Evolutionary conservation across 2,329 filamentous ascomycete species (phyloP), one percentile per base, ranked within the genome.

Genomic region (Lecanicillium sp.): DNA sequence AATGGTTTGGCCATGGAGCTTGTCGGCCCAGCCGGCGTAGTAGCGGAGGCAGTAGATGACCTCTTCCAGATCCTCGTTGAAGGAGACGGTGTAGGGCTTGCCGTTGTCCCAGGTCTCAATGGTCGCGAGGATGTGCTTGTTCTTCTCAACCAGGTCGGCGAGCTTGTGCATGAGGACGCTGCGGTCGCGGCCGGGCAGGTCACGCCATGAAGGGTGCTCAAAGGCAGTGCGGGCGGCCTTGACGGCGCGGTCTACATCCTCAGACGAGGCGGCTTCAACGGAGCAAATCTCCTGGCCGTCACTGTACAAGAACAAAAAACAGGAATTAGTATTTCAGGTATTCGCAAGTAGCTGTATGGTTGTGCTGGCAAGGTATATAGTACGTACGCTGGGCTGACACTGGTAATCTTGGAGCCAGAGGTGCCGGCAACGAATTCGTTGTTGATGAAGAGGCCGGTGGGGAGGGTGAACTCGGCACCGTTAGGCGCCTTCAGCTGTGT

Each of bases 51-150:
- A 60, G 40, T 50, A 51, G 4, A 60, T 50, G 11, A 62, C 61
- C 44, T 66, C 61, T 1, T 56, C 64, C 5, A 88, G 47, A 52
- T 89, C 85, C 37, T 82, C 81, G 30, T 69, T 70, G n/a, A 81
- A 54, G 0, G 84, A 69, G 11, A 81, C 78, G 2, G 61, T 59
- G 58, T 84, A 87, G 2, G 83, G 79, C 42, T 60, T 60, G 56
- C 83, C 86, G 49, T 88, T 89, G 54, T 92, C 86, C 84, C 84
- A 90, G 0, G 87, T 85, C 61, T 94, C 86, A 6, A 71, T 58
- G 2, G 68, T 69, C 5, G 67, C 66, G 4, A 72, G 53, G 0
- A 50, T 39, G 28, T 67, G 64, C 19, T 67, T 69, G 54, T 90
- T 69, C 53, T 79, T 57, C 46, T 85, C 79, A 17, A 88, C 66